Percentiles rank a stretch among this genome's conserved stretches.
phyloP scores from a whole-genome alignment of 2,329 filamentous ascomycete species.

The Cercospora brassicicola region DNA sequence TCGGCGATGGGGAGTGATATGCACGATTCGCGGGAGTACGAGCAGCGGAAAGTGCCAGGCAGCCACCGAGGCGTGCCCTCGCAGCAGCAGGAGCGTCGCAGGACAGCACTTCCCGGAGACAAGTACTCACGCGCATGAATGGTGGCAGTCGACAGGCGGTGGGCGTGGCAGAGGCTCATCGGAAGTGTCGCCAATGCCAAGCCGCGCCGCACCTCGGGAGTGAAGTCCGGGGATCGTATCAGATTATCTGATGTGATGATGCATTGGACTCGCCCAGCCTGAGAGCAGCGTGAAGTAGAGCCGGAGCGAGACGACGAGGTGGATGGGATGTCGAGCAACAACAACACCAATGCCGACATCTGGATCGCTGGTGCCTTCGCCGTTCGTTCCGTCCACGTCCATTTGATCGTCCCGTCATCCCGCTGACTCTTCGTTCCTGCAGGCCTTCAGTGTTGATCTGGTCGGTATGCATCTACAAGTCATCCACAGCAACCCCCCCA shows the following conservation, averaged over 20 bases:
- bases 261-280: neutral
- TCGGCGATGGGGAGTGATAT: neutral
- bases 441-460: slow-evolving; percentile 78
- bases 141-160: neutral
- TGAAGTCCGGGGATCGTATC: neutral
- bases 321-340: slow-evolving; percentile 29
- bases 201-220: neutral
- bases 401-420: neutral
- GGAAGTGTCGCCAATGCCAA: neutral
- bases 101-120: neutral
- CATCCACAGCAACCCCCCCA: neutral
- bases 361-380: slow-evolving; percentile 71
- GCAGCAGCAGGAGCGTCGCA: neutral
- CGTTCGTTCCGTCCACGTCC: neutral
- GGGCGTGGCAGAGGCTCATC: neutral
- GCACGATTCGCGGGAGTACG: neutral
- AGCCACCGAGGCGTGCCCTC: neutral
- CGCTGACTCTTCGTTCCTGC: neutral
- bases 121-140: neutral
- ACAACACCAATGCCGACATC: slow-evolving; percentile 36
- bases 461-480: slow-evolving; percentile 42
- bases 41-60: neutral
- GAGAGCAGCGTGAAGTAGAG: neutral
- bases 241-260: neutral
- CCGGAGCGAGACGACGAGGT: neutral